phyloP scores from a whole-genome alignment of 805 yeast species.

The Lachancea nothofagi region DNA sequence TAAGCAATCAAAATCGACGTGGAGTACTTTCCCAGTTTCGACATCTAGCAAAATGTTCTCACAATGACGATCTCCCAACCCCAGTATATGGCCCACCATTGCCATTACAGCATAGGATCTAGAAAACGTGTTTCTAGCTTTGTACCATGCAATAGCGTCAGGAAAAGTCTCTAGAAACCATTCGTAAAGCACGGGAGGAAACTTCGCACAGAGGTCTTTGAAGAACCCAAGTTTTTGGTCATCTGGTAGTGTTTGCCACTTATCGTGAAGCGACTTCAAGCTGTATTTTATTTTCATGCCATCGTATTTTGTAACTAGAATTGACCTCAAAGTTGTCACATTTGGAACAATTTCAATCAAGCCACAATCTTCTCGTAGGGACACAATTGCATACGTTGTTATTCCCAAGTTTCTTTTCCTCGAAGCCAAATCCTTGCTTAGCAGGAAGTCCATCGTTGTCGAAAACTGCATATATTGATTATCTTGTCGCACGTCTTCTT shows the following conservation, averaged over 20 bases:
- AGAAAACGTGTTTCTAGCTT: conserved; percentile 65
- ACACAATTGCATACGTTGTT: conserved; percentile 81
- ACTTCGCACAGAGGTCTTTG: conserved; percentile 28
- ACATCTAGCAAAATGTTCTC: conserved; percentile 79
- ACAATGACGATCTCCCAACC: conserved; percentile 94
- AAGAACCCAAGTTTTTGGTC: conserved; percentile 25
- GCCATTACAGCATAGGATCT: conserved; percentile 94
- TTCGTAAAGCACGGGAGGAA: conserved; percentile 68
- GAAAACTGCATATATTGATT: conserved; percentile 89
- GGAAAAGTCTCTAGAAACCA: conserved; percentile 91
- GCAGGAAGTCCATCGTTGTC: conserved; percentile 70
- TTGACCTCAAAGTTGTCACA: conserved; percentile 64
- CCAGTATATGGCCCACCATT: conserved; percentile 88
- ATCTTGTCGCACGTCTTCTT: conserved; percentile 92
- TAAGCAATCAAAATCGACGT: conserved; percentile 94
- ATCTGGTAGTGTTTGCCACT: conserved; percentile 25
- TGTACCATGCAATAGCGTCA: conserved; percentile 84
- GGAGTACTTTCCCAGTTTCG: conserved; percentile 72
- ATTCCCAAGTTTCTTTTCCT: conserved; percentile 65
- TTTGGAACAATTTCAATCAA: conserved; percentile 85
- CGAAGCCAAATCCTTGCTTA: conserved; percentile 63
- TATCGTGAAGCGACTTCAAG: conserved; percentile 22
- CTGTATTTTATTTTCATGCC: conserved; percentile 35
- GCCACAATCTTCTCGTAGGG: conserved; percentile 81
- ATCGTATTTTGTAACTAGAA: conserved; percentile 42